Conservation (phyloP, 1,139 yeast genomes). For the Taiozyma sp. region DNA sequence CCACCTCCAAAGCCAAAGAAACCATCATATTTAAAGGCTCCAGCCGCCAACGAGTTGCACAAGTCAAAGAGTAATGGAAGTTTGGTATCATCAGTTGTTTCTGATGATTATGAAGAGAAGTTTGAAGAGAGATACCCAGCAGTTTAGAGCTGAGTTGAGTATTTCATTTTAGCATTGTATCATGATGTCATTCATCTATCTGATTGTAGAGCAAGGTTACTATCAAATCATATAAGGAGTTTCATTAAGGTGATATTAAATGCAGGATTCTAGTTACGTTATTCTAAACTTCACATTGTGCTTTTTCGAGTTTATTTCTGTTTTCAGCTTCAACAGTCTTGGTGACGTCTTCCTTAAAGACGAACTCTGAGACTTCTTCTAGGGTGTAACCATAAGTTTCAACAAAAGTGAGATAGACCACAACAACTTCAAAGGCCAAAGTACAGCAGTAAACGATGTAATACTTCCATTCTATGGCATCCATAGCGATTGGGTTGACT, state of each 20-base stretch:
- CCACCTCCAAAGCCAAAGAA: slow-evolving; percentile 63
- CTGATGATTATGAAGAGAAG: slow-evolving; percentile 48
- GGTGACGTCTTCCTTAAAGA: slow-evolving; percentile 1
- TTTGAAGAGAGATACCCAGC: slow-evolving; percentile 49
- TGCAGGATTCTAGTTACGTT: not conserved
- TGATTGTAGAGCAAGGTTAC: not conserved
- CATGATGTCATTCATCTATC: not conserved
- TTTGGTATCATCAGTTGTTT: slow-evolving; percentile 30
- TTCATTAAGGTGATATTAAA: not conserved
- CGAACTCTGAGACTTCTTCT: slow-evolving; percentile 40
- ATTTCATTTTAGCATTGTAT: not conserved
- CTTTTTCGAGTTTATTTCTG: not conserved
- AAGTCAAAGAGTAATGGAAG: slow-evolving; percentile 28
- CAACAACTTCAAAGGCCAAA: slow-evolving; percentile 32
- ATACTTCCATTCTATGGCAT: slow-evolving; percentile 50
- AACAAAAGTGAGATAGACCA: slow-evolving; percentile 38
- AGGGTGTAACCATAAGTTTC: slow-evolving; percentile 47
- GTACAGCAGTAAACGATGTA: slow-evolving; percentile 46
- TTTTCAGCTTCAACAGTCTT: not conserved
- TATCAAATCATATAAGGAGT: not conserved
- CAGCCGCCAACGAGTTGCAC: slow-evolving; percentile 5
- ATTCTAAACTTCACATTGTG: not conserved
- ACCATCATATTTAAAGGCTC: slow-evolving; percentile 46
- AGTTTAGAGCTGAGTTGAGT: not conserved
- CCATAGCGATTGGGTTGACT: slow-evolving; percentile 56